Evolutionary conservation across 1,139 yeast genomes (phyloP), one percentile per base, ranked within the genome.

Genomic region (Wickerhamomyces sp.): DNA sequence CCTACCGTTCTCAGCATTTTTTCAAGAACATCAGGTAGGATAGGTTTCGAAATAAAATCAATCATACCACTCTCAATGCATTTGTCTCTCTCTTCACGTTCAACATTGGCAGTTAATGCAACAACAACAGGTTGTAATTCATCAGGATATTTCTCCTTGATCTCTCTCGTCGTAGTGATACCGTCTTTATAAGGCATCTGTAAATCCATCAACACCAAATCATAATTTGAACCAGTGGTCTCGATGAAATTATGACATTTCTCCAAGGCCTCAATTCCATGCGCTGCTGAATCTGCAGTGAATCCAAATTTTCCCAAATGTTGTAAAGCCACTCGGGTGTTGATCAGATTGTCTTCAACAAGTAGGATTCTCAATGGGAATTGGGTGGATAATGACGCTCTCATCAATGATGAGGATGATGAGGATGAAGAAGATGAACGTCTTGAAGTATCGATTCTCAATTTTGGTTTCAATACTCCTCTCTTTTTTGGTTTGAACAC

Each of bases 331-430:
- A 88, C 51, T 82, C 80, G 52, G 84, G 88, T 47, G 60, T 91
- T 91, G 52, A 91, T 87, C 31, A 89, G 83, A 56, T 91, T 91
- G 64, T 91, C 97, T 57, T 91, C 97, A 10, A 91, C 97, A 17
- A 91, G 88, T 36, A 91, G 64, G 5, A 91, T 96, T 21, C 60
- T 52, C 24, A 73, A 52, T 6, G 78, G 78, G 37, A 59, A 60
- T 16, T 51, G 52, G 6, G 54, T 57, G 0, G 68, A 63, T 18
- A 46, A 16, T 5, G 6, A 33, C 22, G 35, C 16, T 8, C 22
- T 24, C 8, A 32, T 37, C 30, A 33, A 13, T 5, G 36, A 27
- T 5, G 33, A 39, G 8, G 37, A 38, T 12, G 13, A 40, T 8
- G 16, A 15, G 15, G 24, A 15, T 24, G 31, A 26, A 20, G 15